phyloP scores from a whole-genome alignment of 495 filamentous ascomycete species.

The Podospora appendiculata region DNA sequence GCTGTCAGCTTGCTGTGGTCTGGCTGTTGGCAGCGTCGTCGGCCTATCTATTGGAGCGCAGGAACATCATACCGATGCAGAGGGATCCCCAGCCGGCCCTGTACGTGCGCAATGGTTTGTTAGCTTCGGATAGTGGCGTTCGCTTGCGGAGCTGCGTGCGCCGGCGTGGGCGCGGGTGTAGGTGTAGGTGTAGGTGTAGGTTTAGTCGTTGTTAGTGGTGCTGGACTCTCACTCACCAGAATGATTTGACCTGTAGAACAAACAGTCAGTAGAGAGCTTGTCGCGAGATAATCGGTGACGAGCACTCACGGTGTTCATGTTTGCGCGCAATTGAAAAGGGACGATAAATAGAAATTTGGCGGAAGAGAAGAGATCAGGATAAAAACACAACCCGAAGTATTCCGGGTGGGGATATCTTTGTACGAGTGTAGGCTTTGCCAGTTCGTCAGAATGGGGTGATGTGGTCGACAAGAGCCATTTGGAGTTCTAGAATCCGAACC shows the following conservation, averaged over 20 bases:
- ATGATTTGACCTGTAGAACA: constrained; percentile 47
- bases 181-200: background rate
- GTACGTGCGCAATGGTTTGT: background rate
- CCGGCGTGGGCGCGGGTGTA: background rate
- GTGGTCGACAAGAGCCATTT: constrained; percentile 17
- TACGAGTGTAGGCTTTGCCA: background rate
- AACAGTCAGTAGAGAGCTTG: background rate
- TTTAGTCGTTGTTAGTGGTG: background rate
- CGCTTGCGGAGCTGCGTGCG: background rate
- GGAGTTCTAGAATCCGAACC: background rate
- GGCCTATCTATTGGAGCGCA: background rate
- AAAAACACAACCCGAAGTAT: background rate
- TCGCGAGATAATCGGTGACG: background rate
- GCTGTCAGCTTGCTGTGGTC: constrained; percentile 11
- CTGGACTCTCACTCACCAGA: constrained; percentile 39
- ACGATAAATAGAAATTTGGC: background rate
- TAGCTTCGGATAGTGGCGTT: background rate
- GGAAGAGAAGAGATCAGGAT: background rate
- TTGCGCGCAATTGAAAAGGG: background rate
- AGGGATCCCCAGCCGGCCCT: constrained; percentile 86
- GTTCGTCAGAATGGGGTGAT: constrained; percentile 17
- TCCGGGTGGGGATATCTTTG: background rate
- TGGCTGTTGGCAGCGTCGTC: background rate
- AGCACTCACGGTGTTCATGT: constrained; percentile 22
- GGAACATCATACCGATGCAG: constrained; percentile 55